phyloP scores from a whole-genome alignment of 805 yeast species.

The Schwanniomyces occidentalis region DNA sequence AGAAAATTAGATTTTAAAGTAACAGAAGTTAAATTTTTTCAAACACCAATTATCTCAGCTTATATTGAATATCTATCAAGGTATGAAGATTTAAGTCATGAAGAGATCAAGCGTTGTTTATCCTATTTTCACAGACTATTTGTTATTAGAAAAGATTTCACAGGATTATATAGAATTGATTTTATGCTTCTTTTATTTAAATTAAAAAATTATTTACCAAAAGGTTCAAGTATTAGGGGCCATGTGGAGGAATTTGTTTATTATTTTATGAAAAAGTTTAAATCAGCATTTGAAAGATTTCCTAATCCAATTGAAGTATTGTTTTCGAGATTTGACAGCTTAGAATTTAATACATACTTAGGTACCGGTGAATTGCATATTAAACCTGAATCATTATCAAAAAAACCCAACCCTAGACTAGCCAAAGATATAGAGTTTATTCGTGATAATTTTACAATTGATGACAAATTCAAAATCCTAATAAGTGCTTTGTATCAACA shows the following conservation, averaged over 20 bases:
- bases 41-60: slow-evolving; percentile 62
- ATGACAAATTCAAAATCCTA: slow-evolving; percentile 51
- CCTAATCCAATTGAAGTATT: slow-evolving; percentile 65
- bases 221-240: slow-evolving; percentile 45
- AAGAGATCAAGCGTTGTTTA: slow-evolving; percentile 61
- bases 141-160: slow-evolving; percentile 56
- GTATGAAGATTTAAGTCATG: slow-evolving; percentile 60
- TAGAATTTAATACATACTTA: slow-evolving; percentile 50
- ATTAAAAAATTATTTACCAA: slow-evolving; percentile 48
- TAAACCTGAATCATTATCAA: slow-evolving; percentile 18
- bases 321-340: slow-evolving; percentile 56
- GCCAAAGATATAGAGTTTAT: slow-evolving; percentile 39
- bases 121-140: slow-evolving; percentile 72
- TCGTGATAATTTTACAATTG: slow-evolving; percentile 30
- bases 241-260: slow-evolving; percentile 67
- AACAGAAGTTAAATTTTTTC: slow-evolving; percentile 48
- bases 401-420: slow-evolving; percentile 23
- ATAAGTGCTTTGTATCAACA: slow-evolving; percentile 50
- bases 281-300: slow-evolving; percentile 47
- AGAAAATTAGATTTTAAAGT: slow-evolving; percentile 46
- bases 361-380: slow-evolving; percentile 56
- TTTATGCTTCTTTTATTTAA: slow-evolving; percentile 62
- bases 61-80: slow-evolving; percentile 62
- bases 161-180: slow-evolving; percentile 66
- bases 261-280: slow-evolving; percentile 62